Evolutionary conservation across 192 early-diverging fungal genomes (phyloP).

Genomic region (Irineochytrium annulatum): DNA sequence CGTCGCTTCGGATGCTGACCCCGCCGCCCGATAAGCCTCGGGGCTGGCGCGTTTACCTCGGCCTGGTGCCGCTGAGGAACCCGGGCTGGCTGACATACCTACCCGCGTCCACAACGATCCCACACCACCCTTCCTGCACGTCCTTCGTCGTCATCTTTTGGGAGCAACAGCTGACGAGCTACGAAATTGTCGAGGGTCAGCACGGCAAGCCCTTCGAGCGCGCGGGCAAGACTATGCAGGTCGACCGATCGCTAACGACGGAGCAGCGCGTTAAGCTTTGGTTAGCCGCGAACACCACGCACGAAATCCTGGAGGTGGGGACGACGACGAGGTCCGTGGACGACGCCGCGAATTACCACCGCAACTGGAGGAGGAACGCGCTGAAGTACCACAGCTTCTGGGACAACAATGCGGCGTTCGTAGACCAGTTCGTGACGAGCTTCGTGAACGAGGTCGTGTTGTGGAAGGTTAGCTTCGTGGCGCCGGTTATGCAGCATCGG

Average conservation of each 20-base stretch:
- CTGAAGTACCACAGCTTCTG: conserved; percentile 1
- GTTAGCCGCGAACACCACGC: background rate
- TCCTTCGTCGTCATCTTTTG: background rate
- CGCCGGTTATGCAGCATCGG: background rate
- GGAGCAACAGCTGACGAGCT: background rate
- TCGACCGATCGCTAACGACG: background rate
- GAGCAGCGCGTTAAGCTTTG: background rate
- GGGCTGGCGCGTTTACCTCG: conserved; percentile 1
- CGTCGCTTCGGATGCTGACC: no score
- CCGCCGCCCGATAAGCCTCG: no score
- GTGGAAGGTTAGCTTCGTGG: background rate
- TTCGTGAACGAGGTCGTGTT: background rate
- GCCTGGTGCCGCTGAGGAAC: background rate
- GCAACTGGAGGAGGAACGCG: background rate
- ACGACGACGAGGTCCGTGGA: background rate
- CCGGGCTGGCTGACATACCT: background rate
- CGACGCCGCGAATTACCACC: background rate
- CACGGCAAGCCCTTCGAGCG: conserved; percentile 8
- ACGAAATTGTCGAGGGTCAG: no score
- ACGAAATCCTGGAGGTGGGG: background rate
- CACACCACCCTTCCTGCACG: background rate
- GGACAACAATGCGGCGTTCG: background rate
- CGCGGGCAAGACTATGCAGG: background rate
- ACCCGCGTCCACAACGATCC: background rate
- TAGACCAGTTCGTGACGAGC: background rate